These are phyloP conservation scores for Candida sp. DNA, from an alignment of 1,139 yeast genomes.

Conservation along the genomic window DNA sequence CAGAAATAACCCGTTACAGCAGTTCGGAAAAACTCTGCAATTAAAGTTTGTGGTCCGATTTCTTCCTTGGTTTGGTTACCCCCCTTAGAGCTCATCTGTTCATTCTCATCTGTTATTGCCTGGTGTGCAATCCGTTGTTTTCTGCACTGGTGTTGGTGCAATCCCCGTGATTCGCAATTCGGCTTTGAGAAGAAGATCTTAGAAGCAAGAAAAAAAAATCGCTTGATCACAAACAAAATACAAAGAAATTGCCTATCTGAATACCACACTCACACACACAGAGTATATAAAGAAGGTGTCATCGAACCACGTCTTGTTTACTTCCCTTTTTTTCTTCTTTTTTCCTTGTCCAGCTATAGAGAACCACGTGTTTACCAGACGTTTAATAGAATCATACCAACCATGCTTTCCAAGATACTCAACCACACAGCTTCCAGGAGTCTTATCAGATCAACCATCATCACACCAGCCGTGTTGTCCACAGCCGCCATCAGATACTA, in stretches of 20 bases:
- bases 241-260: not conserved
- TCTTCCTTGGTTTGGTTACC: too few relatives aligned
- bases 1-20: too few relatives aligned
- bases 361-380: too few relatives aligned
- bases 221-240: not conserved
- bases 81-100: too few relatives aligned
- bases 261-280: not conserved
- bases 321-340: not conserved
- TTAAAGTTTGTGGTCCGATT: too few relatives aligned
- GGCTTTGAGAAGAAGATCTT: not conserved
- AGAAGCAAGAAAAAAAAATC: not conserved
- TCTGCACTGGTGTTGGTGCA: not conserved
- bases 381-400: not conserved
- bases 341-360: not conserved
- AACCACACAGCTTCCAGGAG: not conserved
- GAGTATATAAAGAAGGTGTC: not conserved
- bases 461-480: not conserved
- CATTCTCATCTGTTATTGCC: too few relatives aligned
- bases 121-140: too few relatives aligned
- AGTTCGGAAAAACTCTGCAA: too few relatives aligned
- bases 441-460: not conserved
- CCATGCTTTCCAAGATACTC: not conserved
- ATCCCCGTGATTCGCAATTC: constrained; percentile 1
- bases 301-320: not conserved
- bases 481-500: constrained; percentile 2